phyloP scores from a whole-genome alignment of 176 grass and related monocot species.

The Alloteropsis semialata region DNA sequence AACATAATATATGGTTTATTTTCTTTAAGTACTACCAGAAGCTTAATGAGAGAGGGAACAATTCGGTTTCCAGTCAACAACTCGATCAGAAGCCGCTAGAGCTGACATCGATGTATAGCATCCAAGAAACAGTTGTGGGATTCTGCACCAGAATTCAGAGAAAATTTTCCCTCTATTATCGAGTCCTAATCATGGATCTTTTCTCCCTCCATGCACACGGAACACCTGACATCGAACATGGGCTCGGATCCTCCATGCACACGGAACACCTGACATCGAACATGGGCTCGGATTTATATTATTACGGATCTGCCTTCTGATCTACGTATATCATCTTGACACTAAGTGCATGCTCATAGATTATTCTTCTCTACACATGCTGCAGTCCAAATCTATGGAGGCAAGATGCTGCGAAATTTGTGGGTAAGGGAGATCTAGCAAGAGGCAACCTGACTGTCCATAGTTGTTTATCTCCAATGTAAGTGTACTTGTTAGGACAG shows the following conservation, averaged over 20 bases:
- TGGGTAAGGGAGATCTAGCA: not conserved
- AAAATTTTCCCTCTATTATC: not conserved
- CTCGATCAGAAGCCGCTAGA: not conserved
- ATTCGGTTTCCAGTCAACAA: conserved; percentile 7
- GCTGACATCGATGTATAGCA: not conserved
- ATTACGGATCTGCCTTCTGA: conserved; percentile 12
- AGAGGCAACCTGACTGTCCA: not conserved
- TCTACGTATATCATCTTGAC: not conserved
- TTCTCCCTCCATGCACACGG: conserved; percentile 18
- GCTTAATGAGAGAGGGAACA: not conserved
- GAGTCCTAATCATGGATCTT: conserved; percentile 28
- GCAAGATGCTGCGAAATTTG: not conserved
- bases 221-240: conserved; percentile 35
- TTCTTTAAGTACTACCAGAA: not conserved
- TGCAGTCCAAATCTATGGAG: not conserved
- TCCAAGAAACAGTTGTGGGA: conserved; percentile 31
- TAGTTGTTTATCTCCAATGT: not conserved
- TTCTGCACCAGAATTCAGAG: conserved; percentile 29
- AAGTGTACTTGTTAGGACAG: not conserved
- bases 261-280: conserved; percentile 34
- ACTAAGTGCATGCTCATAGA: not conserved
- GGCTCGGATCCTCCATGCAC: conserved; percentile 27
- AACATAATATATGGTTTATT: not conserved
- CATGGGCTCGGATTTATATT: conserved; percentile 27
- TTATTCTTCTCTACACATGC: conserved; percentile 13